Evolutionary conservation across 345 rosid genomes (phyloP).

Genomic region (Murraya koenigii): DNA sequence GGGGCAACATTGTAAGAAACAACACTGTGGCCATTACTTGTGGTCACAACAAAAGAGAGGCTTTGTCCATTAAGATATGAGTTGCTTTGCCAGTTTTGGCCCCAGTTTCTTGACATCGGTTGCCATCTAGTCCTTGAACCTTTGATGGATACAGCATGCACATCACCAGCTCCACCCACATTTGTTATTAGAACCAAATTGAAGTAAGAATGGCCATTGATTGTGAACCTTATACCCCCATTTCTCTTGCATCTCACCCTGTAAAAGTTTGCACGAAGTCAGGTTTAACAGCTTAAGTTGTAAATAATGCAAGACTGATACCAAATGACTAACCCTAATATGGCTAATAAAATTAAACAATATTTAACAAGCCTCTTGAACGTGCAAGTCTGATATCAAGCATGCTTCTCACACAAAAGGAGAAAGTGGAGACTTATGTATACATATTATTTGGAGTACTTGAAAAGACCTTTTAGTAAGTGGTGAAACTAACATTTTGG

Average conservation of each 20-base stretch:
- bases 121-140: slow-evolving; percentile 69
- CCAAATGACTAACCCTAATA: neutral
- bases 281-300: neutral
- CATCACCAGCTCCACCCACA: slow-evolving; percentile 79
- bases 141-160: slow-evolving; percentile 55
- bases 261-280: neutral
- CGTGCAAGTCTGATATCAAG: neutral
- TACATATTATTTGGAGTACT: neutral
- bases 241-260: slow-evolving; percentile 69
- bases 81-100: slow-evolving; percentile 87
- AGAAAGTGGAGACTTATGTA: neutral
- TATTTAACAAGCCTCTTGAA: neutral
- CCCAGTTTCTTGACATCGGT: slow-evolving; percentile 81
- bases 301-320: neutral
- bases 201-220: slow-evolving; percentile 81
- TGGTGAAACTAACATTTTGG: no score
- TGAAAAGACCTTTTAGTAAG: neutral
- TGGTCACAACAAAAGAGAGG: slow-evolving; percentile 64
- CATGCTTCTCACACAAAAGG: neutral
- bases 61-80: slow-evolving; percentile 68
- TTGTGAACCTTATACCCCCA: slow-evolving; percentile 71
- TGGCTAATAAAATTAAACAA: no score
- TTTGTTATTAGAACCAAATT: slow-evolving; percentile 66
- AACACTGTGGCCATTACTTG: slow-evolving; percentile 59
- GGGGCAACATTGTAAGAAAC: slow-evolving; percentile 70